A percentile compares a stretch with the other conserved stretches of the same genome.
Conservation (phyloP, 306 rosid genomes). For the Cucurbita maxima region DNA sequence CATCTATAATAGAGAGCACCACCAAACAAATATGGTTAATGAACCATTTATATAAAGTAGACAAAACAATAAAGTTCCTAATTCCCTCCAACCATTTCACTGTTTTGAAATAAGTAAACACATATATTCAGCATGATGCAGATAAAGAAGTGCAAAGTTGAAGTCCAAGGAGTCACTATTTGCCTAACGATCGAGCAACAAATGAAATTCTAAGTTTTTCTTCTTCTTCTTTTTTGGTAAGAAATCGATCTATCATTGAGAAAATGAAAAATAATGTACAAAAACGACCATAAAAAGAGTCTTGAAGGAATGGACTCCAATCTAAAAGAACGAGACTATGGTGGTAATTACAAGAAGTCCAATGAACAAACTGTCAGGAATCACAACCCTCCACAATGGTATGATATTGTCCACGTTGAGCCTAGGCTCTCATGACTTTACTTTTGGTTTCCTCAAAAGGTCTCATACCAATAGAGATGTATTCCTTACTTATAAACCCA, state of each 20-base stretch:
- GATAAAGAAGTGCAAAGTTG: not conserved
- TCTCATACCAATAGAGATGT: too few species aligned
- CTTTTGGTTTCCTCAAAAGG: too few species aligned
- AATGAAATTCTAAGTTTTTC: not conserved
- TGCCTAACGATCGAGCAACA: not conserved
- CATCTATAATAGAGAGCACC: constrained; percentile 42
- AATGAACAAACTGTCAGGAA: too few species aligned
- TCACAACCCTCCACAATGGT: too few species aligned
- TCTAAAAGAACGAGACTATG: not conserved
- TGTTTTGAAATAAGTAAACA: not conserved
- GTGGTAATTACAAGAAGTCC: too few species aligned
- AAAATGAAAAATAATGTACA: not conserved
- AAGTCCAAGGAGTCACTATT: not conserved
- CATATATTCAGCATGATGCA: not conserved
- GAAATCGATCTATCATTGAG: not conserved
- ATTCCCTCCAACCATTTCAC: not conserved
- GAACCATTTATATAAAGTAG: not conserved
- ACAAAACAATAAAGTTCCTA: not conserved
- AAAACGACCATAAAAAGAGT: not conserved
- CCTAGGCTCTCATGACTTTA: too few species aligned
- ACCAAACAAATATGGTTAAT: not conserved
- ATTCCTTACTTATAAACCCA: too few species aligned
- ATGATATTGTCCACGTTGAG: too few species aligned
- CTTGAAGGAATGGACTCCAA: not conserved
- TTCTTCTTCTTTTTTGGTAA: not conserved